A percentile compares a stretch with the other conserved stretches of the same genome.
Evolutionary conservation across 164 flowering plant genomes (phyloP).

Genomic region (Vitis vinifera): ASM3070453v1 NC_081816.1:8205501-8206000

Average conservation of each 20-base stretch:
- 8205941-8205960: no score
- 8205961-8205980: no score
- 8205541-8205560: background rate
- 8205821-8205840: no score
- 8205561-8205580: background rate
- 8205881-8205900: no score
- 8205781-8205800: background rate
- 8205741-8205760: background rate
- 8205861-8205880: no score
- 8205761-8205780: background rate
- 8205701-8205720: background rate
- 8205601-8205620: constrained; percentile 4
- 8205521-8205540: constrained; percentile 9
- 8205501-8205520: background rate
- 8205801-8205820: background rate
- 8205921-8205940: no score
- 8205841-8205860: no score
- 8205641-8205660: background rate
- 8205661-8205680: constrained; percentile 2
- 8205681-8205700: constrained; percentile 12
- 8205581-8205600: background rate
- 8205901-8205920: no score
- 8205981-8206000: no score
- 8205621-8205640: constrained; percentile 7
- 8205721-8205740: constrained; percentile 13